phyloP scores from a whole-genome alignment of 2,329 filamentous ascomycete genomes.

The Hymenoscyphus fraxineus region DNA sequence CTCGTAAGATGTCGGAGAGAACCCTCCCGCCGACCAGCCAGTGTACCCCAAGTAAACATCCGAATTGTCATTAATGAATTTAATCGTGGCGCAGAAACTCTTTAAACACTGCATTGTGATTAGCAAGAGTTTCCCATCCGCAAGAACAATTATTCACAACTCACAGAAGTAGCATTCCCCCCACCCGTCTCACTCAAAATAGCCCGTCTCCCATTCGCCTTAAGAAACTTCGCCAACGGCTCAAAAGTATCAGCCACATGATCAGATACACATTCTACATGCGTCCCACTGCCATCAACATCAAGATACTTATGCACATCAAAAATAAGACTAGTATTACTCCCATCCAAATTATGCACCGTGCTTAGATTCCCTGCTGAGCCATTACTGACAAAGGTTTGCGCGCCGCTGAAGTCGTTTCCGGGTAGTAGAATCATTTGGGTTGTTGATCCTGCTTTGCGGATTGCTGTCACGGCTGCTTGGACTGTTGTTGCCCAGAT shows the following conservation, averaged over 20 bases:
- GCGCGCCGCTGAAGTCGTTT: slow-evolving; percentile 53
- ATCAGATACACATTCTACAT: slow-evolving; percentile 49
- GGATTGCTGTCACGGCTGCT: slow-evolving; percentile 61
- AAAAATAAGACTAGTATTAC: slow-evolving; percentile 51
- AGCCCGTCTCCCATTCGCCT: slow-evolving; percentile 6
- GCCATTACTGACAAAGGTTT: slow-evolving; percentile 46
- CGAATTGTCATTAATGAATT: slow-evolving; percentile 30
- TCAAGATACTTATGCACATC: slow-evolving; percentile 63
- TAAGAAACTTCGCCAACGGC: slow-evolving; percentile 42
- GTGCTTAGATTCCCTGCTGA: slow-evolving; percentile 48
- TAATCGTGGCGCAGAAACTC: slow-evolving; percentile 20
- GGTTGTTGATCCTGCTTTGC: slow-evolving; percentile 56
- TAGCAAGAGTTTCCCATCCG: neutral
- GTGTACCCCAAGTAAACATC: slow-evolving; percentile 39
- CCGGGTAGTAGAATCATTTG: slow-evolving; percentile 65
- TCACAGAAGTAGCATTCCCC: slow-evolving; percentile 28
- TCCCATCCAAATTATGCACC: slow-evolving; percentile 57
- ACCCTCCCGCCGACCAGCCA: slow-evolving; percentile 37
- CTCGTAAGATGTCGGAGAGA: slow-evolving; percentile 8
- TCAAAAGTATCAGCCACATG: slow-evolving; percentile 46
- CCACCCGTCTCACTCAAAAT: slow-evolving; percentile 45
- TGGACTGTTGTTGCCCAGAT: slow-evolving; percentile 60
- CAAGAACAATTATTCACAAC: neutral
- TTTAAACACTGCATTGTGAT: slow-evolving; percentile 16
- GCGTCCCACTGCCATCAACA: slow-evolving; percentile 51